Percentiles rank a stretch among this genome's conserved stretches.
These are phyloP conservation scores for Gastrolobium villosum DNA, from an alignment of 306 rosid genomes.

Conservation along the genomic window DNA sequence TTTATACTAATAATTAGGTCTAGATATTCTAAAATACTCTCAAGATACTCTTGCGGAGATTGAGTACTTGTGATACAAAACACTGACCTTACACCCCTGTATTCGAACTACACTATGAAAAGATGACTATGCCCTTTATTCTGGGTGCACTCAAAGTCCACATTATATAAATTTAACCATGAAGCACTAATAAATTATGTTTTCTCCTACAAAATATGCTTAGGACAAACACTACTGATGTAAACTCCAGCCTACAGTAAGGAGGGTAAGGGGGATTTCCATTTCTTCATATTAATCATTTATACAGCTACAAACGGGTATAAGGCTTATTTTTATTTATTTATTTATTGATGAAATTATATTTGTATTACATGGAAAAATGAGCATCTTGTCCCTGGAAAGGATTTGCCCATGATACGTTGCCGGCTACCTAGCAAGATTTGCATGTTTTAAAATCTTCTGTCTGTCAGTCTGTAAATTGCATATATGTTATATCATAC, in stretches of 20 bases:
- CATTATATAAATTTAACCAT: slow-evolving; percentile 24
- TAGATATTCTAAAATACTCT: background rate
- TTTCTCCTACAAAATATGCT: slow-evolving; percentile 14
- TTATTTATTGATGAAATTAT: background rate
- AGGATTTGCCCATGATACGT: slow-evolving; percentile 1
- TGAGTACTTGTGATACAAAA: background rate
- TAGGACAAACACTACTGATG: background rate
- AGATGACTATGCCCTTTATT: background rate
- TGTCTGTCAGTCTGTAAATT: slow-evolving; percentile 28
- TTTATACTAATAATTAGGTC: background rate
- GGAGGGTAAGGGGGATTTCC: slow-evolving; percentile 17
- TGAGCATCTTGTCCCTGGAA: slow-evolving; percentile 1
- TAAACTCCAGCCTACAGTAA: background rate
- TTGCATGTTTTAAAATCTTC: slow-evolving; percentile 10
- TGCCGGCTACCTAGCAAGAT: slow-evolving; percentile 12
- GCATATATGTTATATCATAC: slow-evolving; percentile 13
- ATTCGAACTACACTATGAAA: slow-evolving; percentile 3
- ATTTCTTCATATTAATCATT: slow-evolving; percentile 23
- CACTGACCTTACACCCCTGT: slow-evolving; percentile 3
- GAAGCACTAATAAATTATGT: slow-evolving; percentile 14
- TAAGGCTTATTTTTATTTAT: background rate
- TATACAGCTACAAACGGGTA: background rate
- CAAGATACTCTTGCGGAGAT: background rate
- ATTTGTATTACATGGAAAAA: slow-evolving; percentile 30
- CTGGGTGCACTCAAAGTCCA: slow-evolving; percentile 13